A percentile compares a stretch with the other conserved stretches of the same genome.
phyloP scores from a whole-genome alignment of 1,139 yeast genomes.

The Tardiomyces digboiensis region DNA sequence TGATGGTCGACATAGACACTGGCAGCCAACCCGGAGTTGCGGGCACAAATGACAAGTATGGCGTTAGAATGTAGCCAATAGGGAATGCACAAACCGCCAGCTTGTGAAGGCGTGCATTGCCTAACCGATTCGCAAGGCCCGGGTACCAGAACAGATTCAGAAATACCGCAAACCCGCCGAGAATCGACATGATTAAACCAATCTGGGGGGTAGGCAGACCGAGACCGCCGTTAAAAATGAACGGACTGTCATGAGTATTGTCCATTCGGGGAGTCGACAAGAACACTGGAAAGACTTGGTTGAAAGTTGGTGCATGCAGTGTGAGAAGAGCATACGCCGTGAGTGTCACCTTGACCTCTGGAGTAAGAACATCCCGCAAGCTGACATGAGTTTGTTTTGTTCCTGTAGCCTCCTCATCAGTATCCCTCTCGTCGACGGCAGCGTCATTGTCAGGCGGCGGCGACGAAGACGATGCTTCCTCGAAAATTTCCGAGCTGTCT shows the following conservation, averaged over 20 bases:
- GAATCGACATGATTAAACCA: constrained; percentile 43
- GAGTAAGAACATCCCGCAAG: constrained; percentile 14
- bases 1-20: constrained; percentile 5
- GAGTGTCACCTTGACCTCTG: constrained; percentile 16
- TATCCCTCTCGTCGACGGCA: constrained; percentile 5
- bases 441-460: constrained; percentile 4
- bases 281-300: constrained; percentile 51
- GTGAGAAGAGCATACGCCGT: constrained; percentile 25
- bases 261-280: constrained; percentile 40
- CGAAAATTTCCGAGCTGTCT: too few relatives aligned
- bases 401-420: too few relatives aligned
- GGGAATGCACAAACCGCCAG: constrained; percentile 39
- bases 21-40: constrained; percentile 37
- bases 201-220: constrained; percentile 39
- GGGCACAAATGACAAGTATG: constrained; percentile 37
- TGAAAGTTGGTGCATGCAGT: constrained; percentile 42
- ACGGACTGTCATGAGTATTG: constrained; percentile 22
- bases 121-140: constrained; percentile 39
- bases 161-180: constrained; percentile 46
- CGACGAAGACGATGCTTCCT: too few relatives aligned
- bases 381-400: constrained; percentile 1
- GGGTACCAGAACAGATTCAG: constrained; percentile 46
- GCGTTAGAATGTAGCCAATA: constrained; percentile 39
- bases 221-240: constrained; percentile 40
- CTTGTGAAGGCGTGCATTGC: constrained; percentile 38